Percentiles rank a stretch among this genome's conserved stretches.
Evolutionary conservation across 305 asterid genomes (phyloP).

Genomic region (Fraxinus latifolia): DNA sequence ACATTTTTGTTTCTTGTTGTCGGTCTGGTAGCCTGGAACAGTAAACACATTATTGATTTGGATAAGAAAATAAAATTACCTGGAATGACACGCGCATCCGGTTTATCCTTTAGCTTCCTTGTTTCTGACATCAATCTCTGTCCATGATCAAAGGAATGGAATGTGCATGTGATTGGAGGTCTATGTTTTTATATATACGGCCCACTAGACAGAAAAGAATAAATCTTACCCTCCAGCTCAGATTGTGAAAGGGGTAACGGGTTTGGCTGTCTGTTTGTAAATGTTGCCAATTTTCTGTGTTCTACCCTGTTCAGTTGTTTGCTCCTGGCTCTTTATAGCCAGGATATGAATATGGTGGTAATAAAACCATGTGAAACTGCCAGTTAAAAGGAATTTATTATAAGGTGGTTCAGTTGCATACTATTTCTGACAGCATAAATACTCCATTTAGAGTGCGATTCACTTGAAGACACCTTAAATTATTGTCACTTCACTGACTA

Average conservation of each 20-base stretch:
- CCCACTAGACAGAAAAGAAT: conserved; percentile 1
- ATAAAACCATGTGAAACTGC: not conserved
- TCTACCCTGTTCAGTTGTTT: not conserved
- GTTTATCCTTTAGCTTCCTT: not conserved
- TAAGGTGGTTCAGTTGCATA: not conserved
- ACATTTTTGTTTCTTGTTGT: not conserved
- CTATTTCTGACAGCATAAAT: not conserved
- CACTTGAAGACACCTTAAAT: not conserved
- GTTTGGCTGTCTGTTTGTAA: not conserved
- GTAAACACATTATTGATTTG: not conserved
- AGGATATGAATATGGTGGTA: not conserved
- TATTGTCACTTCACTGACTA: not conserved
- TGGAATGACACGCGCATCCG: not conserved
- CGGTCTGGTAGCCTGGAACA: not conserved
- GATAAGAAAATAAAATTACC: not conserved
- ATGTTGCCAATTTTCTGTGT: not conserved
- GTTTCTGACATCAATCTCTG: not conserved
- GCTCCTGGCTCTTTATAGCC: not conserved
- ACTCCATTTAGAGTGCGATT: conserved; percentile 9
- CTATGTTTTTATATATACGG: not conserved
- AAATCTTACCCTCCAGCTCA: not conserved
- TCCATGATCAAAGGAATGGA: not conserved
- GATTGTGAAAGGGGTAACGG: not conserved
- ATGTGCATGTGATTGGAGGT: not conserved
- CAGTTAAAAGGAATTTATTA: not conserved